Conservation (phyloP, 805 yeast species). For the Wickerhamomyces strasburgensis region DNA sequence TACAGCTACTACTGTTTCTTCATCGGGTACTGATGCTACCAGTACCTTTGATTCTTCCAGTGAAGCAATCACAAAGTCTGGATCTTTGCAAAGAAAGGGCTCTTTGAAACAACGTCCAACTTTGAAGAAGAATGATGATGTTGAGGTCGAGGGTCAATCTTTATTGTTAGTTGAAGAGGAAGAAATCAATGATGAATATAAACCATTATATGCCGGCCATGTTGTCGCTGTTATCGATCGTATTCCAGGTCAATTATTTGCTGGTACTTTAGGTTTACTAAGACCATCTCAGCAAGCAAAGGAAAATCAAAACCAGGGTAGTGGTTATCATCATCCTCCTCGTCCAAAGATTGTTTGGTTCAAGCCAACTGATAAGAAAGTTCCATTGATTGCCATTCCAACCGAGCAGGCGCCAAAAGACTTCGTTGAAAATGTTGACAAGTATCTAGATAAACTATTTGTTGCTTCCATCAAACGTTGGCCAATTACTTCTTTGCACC, state of each 20-base stretch:
- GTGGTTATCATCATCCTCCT: slow-evolving; percentile 3
- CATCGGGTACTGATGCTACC: slow-evolving; percentile 4
- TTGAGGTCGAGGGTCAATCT: slow-evolving; percentile 97
- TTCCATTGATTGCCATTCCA: slow-evolving; percentile 96
- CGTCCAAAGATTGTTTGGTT: slow-evolving; percentile 98
- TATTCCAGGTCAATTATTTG: slow-evolving; percentile 92
- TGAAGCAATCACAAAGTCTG: slow-evolving; percentile 28
- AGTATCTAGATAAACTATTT: slow-evolving; percentile 74
- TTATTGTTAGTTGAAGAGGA: slow-evolving; percentile 89
- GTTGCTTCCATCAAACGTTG: slow-evolving; percentile 96
- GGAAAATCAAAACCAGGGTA: slow-evolving; percentile 26
- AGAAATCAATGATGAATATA: slow-evolving; percentile 86
- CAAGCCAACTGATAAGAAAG: slow-evolving; percentile 96
- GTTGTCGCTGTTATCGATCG: slow-evolving; percentile 97
- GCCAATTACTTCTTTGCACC: slow-evolving; percentile 98
- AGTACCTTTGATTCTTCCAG: slow-evolving; percentile 4
- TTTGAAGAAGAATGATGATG: slow-evolving; percentile 96
- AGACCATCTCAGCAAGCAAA: slow-evolving; percentile 83
- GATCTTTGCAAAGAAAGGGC: slow-evolving; percentile 68
- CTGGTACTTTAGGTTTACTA: slow-evolving; percentile 88
- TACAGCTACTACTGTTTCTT: slow-evolving; percentile 2
- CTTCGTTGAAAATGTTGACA: slow-evolving; percentile 87
- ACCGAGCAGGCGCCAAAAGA: slow-evolving; percentile 97
- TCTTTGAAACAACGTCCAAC: slow-evolving; percentile 93
- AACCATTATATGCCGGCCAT: slow-evolving; percentile 96